Percentiles rank a stretch among this genome's conserved stretches.
Conservation (phyloP, 306 rosid species). For the Cyclanthera cordifolia region DNA sequence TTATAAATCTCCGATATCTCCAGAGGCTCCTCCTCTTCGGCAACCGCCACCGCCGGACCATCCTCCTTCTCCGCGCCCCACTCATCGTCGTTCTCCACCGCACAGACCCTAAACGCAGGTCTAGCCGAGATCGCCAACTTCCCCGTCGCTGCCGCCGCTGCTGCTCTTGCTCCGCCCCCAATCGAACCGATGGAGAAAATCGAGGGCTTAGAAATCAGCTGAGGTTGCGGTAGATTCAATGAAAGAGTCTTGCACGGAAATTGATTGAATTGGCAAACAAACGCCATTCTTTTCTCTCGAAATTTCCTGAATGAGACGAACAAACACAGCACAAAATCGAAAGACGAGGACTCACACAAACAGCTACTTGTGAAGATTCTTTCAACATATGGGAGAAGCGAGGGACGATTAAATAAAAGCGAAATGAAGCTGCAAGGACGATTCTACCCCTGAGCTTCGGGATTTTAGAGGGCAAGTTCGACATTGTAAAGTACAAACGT, state of each 20-base stretch:
- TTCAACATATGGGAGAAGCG: background rate
- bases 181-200: constrained; percentile 23
- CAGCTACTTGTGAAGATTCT: background rate
- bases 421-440: background rate
- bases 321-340: background rate
- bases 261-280: constrained; percentile 35
- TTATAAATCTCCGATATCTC: constrained; percentile 32
- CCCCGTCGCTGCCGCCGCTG: constrained; percentile 12
- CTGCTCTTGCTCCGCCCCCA: constrained; percentile 1
- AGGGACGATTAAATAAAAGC: background rate
- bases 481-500: background rate
- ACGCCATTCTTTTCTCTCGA: constrained; percentile 39
- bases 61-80: constrained; percentile 36
- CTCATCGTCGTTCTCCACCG: constrained; percentile 31
- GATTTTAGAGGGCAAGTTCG: background rate
- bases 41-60: constrained; percentile 20
- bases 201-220: constrained; percentile 23
- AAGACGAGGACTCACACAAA: background rate
- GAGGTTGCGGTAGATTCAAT: constrained; percentile 17
- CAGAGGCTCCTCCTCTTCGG: constrained; percentile 25
- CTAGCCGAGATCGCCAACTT: constrained; percentile 16
- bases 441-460: background rate
- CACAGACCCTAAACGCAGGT: constrained; percentile 23
- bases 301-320: background rate
- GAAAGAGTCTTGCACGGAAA: constrained; percentile 32